A percentile compares a stretch with the other conserved stretches of the same genome.
Conservation (phyloP, 345 rosid species). For the Citrus mangshanensis region DNA sequence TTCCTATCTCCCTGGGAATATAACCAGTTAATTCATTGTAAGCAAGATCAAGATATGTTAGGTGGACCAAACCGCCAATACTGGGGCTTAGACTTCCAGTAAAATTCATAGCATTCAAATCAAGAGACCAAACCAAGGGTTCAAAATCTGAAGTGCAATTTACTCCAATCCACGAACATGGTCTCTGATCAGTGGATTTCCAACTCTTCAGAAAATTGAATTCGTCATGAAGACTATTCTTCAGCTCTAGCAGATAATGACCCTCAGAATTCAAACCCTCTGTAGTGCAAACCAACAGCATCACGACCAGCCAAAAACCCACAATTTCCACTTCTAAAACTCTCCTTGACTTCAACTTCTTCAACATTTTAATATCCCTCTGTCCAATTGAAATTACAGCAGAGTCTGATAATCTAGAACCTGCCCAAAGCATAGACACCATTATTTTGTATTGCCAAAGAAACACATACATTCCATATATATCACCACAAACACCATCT, state of each 20-base stretch:
- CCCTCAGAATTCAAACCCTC: slow-evolving; percentile 71
- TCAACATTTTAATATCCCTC: slow-evolving; percentile 21
- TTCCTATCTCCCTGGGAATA: slow-evolving; percentile 75
- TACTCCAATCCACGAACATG: slow-evolving; percentile 85
- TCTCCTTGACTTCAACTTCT: slow-evolving; percentile 16
- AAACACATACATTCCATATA: neutral
- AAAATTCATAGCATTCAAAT: slow-evolving; percentile 72
- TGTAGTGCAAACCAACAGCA: slow-evolving; percentile 41
- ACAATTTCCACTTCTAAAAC: slow-evolving; percentile 29
- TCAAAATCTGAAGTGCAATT: slow-evolving; percentile 47
- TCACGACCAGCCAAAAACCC: slow-evolving; percentile 30
- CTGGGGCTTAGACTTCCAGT: slow-evolving; percentile 70
- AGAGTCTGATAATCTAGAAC: slow-evolving; percentile 9
- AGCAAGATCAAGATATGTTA: slow-evolving; percentile 63
- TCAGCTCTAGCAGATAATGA: slow-evolving; percentile 56
- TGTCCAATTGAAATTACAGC: slow-evolving; percentile 5
- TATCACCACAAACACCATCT: neutral
- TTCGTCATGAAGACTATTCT: slow-evolving; percentile 52
- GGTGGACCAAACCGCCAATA: slow-evolving; percentile 57
- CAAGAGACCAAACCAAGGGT: slow-evolving; percentile 55
- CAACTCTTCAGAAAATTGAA: slow-evolving; percentile 50
- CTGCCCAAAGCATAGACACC: slow-evolving; percentile 20
- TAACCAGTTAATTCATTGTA: slow-evolving; percentile 48
- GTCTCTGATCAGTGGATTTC: slow-evolving; percentile 65
- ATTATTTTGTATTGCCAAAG: slow-evolving; percentile 12